Percentiles rank a stretch among this genome's conserved stretches.
phyloP scores from a whole-genome alignment of 1,139 yeast species.

The Yamadazyma spencermartinsiae region DNA sequence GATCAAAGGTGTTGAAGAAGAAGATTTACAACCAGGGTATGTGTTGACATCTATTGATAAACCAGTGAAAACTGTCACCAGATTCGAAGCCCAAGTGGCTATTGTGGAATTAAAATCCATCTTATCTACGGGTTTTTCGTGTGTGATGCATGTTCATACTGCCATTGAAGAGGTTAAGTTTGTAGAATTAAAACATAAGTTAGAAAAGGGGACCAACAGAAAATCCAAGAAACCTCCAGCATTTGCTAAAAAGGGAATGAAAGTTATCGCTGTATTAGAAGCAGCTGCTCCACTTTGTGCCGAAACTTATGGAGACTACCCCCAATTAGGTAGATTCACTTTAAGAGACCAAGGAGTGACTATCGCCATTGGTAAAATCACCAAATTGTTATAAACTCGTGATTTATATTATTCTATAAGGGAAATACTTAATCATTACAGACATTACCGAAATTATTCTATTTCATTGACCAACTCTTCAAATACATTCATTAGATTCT shows the following conservation, averaged over 20 bases:
- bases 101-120: conserved; percentile 94
- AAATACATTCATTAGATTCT: conserved; percentile 52
- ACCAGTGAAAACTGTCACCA: conserved; percentile 90
- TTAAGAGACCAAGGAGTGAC: conserved; percentile 98
- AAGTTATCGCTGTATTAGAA: conserved; percentile 89
- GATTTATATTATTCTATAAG: conserved; percentile 3
- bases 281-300: conserved; percentile 85
- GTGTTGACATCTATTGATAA: conserved; percentile 81
- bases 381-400: conserved; percentile 53
- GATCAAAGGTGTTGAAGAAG: conserved; percentile 95
- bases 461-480: conserved; percentile 19
- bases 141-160: conserved; percentile 98
- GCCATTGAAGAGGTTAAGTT: conserved; percentile 94
- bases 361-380: conserved; percentile 96
- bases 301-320: conserved; percentile 88
- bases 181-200: conserved; percentile 81
- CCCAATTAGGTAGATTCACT: conserved; percentile 96
- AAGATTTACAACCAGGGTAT: conserved; percentile 88
- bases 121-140: conserved; percentile 90
- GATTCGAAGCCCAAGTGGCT: conserved; percentile 94
- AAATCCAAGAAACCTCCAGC: conserved; percentile 97
- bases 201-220: conserved; percentile 96
- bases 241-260: conserved; percentile 98
- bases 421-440: too few relatives aligned
- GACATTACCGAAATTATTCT: neutral